Evolutionary conservation across 768 basidiomycete species (phyloP).

Genomic region (Ephemerocybe angulata): DNA sequence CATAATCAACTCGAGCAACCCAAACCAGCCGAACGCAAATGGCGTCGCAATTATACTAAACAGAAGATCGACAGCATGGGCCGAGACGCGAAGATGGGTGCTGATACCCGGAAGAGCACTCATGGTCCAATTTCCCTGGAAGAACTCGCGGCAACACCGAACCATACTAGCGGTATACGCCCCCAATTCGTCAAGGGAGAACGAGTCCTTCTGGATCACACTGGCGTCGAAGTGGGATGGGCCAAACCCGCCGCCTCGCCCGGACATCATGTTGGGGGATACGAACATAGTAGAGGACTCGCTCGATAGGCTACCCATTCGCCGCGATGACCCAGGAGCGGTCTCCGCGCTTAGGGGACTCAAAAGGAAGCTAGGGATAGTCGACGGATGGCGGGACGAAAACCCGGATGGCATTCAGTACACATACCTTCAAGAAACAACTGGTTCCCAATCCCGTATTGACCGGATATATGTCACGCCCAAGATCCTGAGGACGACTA

Average conservation of each 20-base stretch:
- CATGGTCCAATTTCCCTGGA: conserved; percentile 13
- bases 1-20: conserved; percentile 17
- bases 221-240: neutral
- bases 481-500: conserved; percentile 1
- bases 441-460: conserved; percentile 24
- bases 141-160: conserved; percentile 12
- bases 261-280: neutral
- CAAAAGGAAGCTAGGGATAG: conserved; percentile 13
- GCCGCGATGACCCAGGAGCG: neutral
- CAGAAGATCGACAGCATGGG: conserved; percentile 17
- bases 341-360: conserved; percentile 17
- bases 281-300: conserved; percentile 35
- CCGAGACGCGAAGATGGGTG: neutral
- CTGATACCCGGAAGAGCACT: conserved; percentile 29
- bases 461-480: conserved; percentile 33
- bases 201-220: neutral
- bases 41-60: conserved; percentile 34
- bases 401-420: conserved; percentile 19
- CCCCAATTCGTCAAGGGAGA: conserved; percentile 22
- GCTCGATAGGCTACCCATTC: conserved; percentile 31
- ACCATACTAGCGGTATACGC: conserved; percentile 32
- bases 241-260: neutral
- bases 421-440: conserved; percentile 22
- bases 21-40: conserved; percentile 16
- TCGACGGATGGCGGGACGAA: conserved; percentile 31